phyloP scores from a whole-genome alignment of 805 yeast species.

The Myxozyma udenii region DNA sequence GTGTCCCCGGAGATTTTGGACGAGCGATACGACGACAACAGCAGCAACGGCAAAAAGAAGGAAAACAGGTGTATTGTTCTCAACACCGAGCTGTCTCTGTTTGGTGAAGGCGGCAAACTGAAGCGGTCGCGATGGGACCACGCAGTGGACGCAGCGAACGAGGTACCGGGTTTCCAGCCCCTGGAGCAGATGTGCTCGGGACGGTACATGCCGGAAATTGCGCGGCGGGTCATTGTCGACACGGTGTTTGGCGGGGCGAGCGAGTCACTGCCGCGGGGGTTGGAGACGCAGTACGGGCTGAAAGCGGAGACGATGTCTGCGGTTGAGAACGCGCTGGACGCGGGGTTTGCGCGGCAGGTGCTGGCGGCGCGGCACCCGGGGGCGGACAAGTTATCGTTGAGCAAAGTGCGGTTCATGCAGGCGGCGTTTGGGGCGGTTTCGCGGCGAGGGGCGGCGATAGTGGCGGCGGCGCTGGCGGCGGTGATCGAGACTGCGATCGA shows the following conservation, averaged over 20 bases:
- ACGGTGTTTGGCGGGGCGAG: slow-evolving; percentile 44
- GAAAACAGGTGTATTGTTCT: slow-evolving; percentile 41
- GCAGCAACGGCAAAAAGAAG: background rate
- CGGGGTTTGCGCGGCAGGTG: slow-evolving; percentile 30
- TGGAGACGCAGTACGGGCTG: slow-evolving; percentile 32
- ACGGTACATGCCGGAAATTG: slow-evolving; percentile 81
- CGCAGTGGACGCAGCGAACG: slow-evolving; percentile 55
- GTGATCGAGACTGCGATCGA: slow-evolving; percentile 32
- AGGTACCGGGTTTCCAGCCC: slow-evolving; percentile 79
- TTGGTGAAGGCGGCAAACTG: slow-evolving; percentile 66
- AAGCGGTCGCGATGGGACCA: slow-evolving; percentile 77
- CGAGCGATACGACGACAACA: slow-evolving; percentile 27
- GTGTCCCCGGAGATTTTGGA: slow-evolving; percentile 62
- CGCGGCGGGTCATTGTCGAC: slow-evolving; percentile 69
- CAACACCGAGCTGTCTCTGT: slow-evolving; percentile 92
- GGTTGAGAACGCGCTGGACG: slow-evolving; percentile 31
- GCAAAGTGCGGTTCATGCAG: slow-evolving; percentile 31
- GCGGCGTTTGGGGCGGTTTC: slow-evolving; percentile 35
- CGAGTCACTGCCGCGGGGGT: slow-evolving; percentile 28
- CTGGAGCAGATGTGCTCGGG: slow-evolving; percentile 87
- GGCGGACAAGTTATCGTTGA: slow-evolving; percentile 14
- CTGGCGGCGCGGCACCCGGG: slow-evolving; percentile 27
- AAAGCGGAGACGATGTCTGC: slow-evolving; percentile 32
- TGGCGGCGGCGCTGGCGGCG: slow-evolving; percentile 34
- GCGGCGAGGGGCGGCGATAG: slow-evolving; percentile 37